Conservation (phyloP, 768 basidiomycete genomes). For the Tylopilus rubrobrunneus region DNA sequence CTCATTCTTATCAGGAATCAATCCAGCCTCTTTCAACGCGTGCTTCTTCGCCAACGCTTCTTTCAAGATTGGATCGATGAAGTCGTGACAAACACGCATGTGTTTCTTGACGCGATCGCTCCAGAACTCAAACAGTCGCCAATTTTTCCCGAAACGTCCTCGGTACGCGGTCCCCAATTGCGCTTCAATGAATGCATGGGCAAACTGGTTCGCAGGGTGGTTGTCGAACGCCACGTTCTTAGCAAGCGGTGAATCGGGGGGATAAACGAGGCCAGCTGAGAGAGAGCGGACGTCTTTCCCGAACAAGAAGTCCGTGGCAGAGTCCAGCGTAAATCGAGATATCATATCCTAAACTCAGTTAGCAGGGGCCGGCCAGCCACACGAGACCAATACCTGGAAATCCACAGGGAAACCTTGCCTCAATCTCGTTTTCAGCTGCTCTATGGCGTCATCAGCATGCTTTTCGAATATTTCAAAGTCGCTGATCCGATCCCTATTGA, state of each 20-base stretch:
- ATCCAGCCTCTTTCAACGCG: conserved; percentile 19
- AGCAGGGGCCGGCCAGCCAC: neutral
- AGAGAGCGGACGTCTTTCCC: conserved; percentile 47
- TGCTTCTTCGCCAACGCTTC: conserved; percentile 42
- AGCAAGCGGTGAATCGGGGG: conserved; percentile 24
- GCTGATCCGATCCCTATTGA: conserved; percentile 49
- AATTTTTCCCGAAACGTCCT: conserved; percentile 37
- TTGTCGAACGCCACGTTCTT: conserved; percentile 9
- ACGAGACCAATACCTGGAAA: conserved; percentile 41
- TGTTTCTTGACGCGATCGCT: conserved; percentile 41
- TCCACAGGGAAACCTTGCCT: conserved; percentile 48
- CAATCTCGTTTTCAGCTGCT: conserved; percentile 41
- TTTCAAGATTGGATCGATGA: conserved; percentile 50
- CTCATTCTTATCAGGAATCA: conserved; percentile 7
- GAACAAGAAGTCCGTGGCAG: conserved; percentile 57
- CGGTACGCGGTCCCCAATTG: conserved; percentile 42
- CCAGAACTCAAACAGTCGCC: conserved; percentile 54
- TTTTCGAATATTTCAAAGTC: conserved; percentile 54
- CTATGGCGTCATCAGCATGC: conserved; percentile 47
- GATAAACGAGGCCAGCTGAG: conserved; percentile 46
- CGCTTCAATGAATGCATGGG: conserved; percentile 46
- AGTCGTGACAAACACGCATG: conserved; percentile 46
- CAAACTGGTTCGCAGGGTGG: conserved; percentile 41
- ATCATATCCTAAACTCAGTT: conserved; percentile 40
- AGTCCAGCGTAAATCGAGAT: conserved; percentile 57